phyloP scores from a whole-genome alignment of 2,329 filamentous ascomycete genomes.

The Beauveria sp. region DNA sequence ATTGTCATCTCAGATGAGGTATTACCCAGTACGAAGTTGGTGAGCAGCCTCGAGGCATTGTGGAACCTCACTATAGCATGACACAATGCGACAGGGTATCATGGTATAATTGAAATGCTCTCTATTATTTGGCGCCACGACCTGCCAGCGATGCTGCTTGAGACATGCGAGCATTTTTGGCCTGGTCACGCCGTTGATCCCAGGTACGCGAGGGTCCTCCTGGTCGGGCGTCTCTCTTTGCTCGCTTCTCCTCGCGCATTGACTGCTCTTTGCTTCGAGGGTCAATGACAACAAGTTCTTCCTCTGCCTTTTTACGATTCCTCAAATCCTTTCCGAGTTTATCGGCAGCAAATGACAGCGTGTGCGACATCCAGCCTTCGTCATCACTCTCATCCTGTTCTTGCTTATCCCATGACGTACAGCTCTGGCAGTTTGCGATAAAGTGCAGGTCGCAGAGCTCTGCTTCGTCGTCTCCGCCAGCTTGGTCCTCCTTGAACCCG shows the following conservation, averaged over 20 bases:
- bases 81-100: background rate
- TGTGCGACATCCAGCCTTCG: slow-evolving; percentile 78
- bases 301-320: slow-evolving; percentile 85
- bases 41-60: background rate
- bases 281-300: slow-evolving; percentile 89
- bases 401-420: slow-evolving; percentile 70
- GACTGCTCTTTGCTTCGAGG: slow-evolving; percentile 74
- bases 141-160: slow-evolving; percentile 45
- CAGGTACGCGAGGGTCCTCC: slow-evolving; percentile 49
- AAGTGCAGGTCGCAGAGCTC: slow-evolving; percentile 89
- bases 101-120: background rate
- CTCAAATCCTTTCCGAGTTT: slow-evolving; percentile 84
- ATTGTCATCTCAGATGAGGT: background rate
- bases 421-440: slow-evolving; percentile 90
- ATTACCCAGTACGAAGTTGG: background rate
- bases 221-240: slow-evolving; percentile 45
- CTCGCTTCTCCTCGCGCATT: slow-evolving; percentile 57
- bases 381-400: slow-evolving; percentile 52
- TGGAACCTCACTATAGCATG: background rate
- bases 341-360: slow-evolving; percentile 80
- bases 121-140: slow-evolving; percentile 43
- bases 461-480: slow-evolving; percentile 56
- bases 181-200: slow-evolving; percentile 41
- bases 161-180: slow-evolving; percentile 49
- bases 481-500: slow-evolving; percentile 14